These are phyloP conservation scores for Pulicaria dysenterica DNA, from an alignment of 129 eudicot genomes.

Conservation along the genomic window DNA sequence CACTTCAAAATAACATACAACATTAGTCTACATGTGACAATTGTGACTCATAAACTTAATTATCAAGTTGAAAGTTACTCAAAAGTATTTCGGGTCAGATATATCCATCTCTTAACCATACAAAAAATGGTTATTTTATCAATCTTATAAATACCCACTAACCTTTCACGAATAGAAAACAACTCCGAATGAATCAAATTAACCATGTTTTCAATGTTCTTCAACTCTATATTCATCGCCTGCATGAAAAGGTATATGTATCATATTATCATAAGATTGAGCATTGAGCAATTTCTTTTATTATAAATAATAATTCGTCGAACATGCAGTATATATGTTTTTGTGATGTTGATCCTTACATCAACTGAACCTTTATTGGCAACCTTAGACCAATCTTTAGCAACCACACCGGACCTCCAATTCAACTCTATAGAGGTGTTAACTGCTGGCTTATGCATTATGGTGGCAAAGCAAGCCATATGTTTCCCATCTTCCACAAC, in stretches of 20 bases:
- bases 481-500: slow-evolving; percentile 65
- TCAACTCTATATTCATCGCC: slow-evolving; percentile 84
- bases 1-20: too few relatives aligned
- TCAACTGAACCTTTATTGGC: slow-evolving; percentile 79
- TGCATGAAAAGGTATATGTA: background rate
- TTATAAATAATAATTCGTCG: too few relatives aligned
- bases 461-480: slow-evolving; percentile 67
- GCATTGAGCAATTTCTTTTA: too few relatives aligned
- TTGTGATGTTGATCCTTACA: slow-evolving; percentile 33
- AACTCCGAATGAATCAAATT: slow-evolving; percentile 62
- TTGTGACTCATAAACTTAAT: too few relatives aligned
- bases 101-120: too few relatives aligned
- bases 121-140: too few relatives aligned
- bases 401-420: slow-evolving; percentile 81
- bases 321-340: too few relatives aligned
- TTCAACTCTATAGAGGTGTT: slow-evolving; percentile 65
- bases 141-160: too few relatives aligned
- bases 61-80: too few relatives aligned
- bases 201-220: slow-evolving; percentile 60
- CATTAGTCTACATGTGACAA: too few relatives aligned
- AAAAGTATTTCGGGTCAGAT: too few relatives aligned
- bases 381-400: slow-evolving; percentile 71
- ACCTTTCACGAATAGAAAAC: slow-evolving; percentile 73
- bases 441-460: slow-evolving; percentile 45
- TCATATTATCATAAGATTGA: background rate